Base-by-base conservation (phyloP, 495 filamentous ascomycete genomes). In the Penicillium flavigenum region DNA sequence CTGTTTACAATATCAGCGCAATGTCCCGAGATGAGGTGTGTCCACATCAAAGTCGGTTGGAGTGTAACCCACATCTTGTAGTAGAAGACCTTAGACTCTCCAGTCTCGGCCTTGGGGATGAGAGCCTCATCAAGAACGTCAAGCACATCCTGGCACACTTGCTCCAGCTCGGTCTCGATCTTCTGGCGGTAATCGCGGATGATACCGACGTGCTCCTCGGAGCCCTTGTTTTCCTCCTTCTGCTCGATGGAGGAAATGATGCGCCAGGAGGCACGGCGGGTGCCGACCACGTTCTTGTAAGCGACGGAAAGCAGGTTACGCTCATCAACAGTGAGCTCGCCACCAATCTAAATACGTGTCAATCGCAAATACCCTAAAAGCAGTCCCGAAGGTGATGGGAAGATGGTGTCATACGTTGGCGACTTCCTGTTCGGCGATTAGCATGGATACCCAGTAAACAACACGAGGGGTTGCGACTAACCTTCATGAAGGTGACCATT, bases 401-500 rank as follows among this genome's bases (percentile, higher is more conserved):
- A 31, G 46, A 55, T 36, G 47, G 50, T 55, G 57, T 62, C 80
- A 73, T 90, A 92, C 89, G 85, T 97, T 96, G 74, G 94, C 94
- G 72, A 99, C 94, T 86, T 96, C 91, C 86, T 89, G 68, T 71
- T 51, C 43, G 64, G 70, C 55, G 56, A 57, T 82, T 73, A 79
- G 78, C 64, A 55, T 47, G 55, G 42, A 56, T 60, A 41, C 52
- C 47, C 56, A 58, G 46, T 54, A 60, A 57, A 51, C 42, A 63
- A 52, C 36, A 52, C 29, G 47, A n/a, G 19, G 38, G 27, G 54
- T 27, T 41, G 43, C 59, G 43, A 79, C 85, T 75, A 60, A 89
- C 87, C 89, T 99, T 99, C 94, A 99, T 99, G 83, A 90, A 99
- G 71, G 87, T 91, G 66, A 99, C 94, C 94, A 99, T 99, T 81